These are phyloP conservation scores for Trichoderma endophyticum DNA, from an alignment of 2,329 filamentous ascomycete species.

Conservation along the genomic window DNA sequence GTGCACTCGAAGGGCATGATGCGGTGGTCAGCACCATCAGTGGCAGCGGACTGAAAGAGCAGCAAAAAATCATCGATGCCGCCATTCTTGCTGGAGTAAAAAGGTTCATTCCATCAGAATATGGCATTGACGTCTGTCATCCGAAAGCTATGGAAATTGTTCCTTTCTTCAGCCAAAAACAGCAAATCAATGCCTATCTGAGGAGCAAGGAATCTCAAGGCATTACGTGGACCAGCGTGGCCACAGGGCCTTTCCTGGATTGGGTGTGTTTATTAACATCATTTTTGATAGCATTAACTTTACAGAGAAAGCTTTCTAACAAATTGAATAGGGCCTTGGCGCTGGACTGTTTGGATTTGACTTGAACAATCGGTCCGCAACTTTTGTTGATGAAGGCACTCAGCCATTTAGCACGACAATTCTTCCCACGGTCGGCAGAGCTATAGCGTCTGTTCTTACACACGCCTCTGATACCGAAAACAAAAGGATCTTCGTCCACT, in stretches of 20 bases:
- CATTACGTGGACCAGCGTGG: neutral
- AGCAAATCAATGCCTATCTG: neutral
- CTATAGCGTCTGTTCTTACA: neutral
- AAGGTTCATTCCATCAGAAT: neutral
- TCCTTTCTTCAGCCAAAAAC: neutral
- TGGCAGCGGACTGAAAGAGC: neutral
- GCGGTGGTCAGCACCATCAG: neutral
- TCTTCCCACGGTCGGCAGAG: neutral
- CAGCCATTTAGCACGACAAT: neutral
- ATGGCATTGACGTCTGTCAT: neutral
- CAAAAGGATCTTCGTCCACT: neutral
- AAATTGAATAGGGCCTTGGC: neutral
- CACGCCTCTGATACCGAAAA: neutral
- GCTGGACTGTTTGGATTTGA: neutral
- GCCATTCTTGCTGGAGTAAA: neutral
- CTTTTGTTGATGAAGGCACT: neutral
- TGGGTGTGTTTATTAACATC: neutral
- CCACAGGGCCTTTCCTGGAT: neutral
- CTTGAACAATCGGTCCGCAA: neutral
- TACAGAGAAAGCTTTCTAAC: neutral
- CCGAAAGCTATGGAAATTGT: neutral
- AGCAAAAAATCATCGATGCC: neutral
- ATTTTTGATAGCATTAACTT: neutral
- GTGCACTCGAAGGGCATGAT: neutral
- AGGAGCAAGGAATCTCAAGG: neutral